Evolutionary conservation across 1,284 basidiomycete genomes (phyloP).

Genomic region (Leccinum subrobustum): DNA sequence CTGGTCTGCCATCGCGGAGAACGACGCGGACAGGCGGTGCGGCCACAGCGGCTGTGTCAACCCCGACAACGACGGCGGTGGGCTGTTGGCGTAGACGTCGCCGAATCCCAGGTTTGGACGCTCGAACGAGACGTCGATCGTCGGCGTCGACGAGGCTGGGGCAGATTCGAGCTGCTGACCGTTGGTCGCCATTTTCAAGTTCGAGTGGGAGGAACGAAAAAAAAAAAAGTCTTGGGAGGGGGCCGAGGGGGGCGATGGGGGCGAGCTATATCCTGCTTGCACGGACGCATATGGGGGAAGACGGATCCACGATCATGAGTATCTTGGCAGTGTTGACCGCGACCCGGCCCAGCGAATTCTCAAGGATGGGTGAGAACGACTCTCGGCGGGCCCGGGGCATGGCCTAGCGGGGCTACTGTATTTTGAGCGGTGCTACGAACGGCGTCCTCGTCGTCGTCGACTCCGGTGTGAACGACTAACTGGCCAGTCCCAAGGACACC

Average conservation of each 20-base stretch:
- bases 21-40: conserved; percentile 37
- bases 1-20: conserved; percentile 43
- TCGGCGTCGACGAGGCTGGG: conserved; percentile 18
- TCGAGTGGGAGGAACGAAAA: conserved; percentile 1
- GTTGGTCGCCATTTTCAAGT: not conserved
- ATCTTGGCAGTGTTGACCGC: not conserved
- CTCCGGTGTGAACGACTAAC: not conserved
- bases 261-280: not conserved
- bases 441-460: not conserved
- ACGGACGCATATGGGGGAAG: not conserved
- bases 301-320: not conserved
- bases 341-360: not conserved
- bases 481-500: too few relatives aligned
- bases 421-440: not conserved
- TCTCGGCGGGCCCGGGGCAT: not conserved
- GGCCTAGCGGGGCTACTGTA: not conserved
- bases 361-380: not conserved
- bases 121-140: conserved; percentile 20
- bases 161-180: conserved; percentile 7
- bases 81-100: not conserved
- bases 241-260: not conserved
- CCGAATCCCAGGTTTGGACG: not conserved
- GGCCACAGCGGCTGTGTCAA: conserved; percentile 27
- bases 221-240: not conserved
- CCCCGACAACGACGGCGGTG: not conserved